Evolutionary conservation across 352 stramenopile genomes (phyloP), one percentile per base, ranked within the genome.

Genomic region (Phytophthora hibernalis): DNA sequence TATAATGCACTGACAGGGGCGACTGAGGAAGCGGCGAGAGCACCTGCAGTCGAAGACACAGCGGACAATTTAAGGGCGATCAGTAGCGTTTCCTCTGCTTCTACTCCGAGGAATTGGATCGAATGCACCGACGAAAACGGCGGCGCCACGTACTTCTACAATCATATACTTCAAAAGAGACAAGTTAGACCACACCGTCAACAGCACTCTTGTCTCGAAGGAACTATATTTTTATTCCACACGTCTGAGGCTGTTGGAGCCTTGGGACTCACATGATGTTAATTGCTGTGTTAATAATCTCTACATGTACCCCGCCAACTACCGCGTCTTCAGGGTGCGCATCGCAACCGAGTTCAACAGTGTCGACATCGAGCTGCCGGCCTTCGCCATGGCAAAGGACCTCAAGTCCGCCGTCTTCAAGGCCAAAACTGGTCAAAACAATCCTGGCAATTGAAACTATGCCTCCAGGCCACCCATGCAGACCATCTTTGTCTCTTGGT

Each of bases 401-500:
- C n/a, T n/a, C n/a, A n/a, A n/a, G n/a, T n/a, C n/a, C n/a, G n/a
- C n/a, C n/a, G n/a, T n/a, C n/a, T n/a, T n/a, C n/a, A n/a, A n/a
- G n/a, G n/a, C n/a, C n/a, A n/a, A n/a, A n/a, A n/a, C n/a, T 42
- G 28, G 15, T 57, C 44, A 59, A 48, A 33, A 31, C 58, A 48
- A 37, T 45, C 26, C 15, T 47, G 13, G 26, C 15, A 16, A 31
- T 38, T 3, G 7, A 20, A 65, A 28, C 26, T 59, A 75, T 31
- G 20, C 26, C 48, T 88, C 66, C 50, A 95, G 70, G 12, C 87
- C 85, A 26, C 87, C 87, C 55, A 98, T 77, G 65, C 72, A 85
- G 38, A 99, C 82, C 76, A 99, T 98, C 77, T 99, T 99, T 20
- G 92, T 98, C 76, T 99, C 96, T 40, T 97, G 72, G 77, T 99